Evolutionary conservation across 2,329 filamentous ascomycete genomes (phyloP), one percentile per base, ranked within the genome.

Genomic region (Sclerotinia nivalis): DNA sequence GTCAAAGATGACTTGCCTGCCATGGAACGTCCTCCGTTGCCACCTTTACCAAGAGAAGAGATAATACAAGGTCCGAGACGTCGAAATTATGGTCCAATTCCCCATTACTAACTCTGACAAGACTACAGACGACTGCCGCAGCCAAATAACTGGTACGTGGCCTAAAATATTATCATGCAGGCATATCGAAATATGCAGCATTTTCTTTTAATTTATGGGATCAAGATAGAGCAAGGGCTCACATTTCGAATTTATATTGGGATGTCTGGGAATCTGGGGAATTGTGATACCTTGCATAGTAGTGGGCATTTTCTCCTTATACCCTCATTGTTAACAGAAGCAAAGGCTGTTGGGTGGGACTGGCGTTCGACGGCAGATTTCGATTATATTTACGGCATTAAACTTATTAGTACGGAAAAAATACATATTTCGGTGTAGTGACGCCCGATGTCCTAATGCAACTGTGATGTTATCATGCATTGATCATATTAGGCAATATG

Each of bases 1-100:
- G 73, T 73, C 28, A 76, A 76, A 9, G 74, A 79, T n/a, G 71
- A 76, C 66, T 74, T 85, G 64, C 83, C 83, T 8, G 80, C 82
- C 12, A 85, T 71, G 67, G 70, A 71, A 20, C 52, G 70, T 47
- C 68, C 70, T n/a, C 49, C 49, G 15, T 43, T 68, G 43, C 37
- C 60, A 50, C 52, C 49, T 22, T 18, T 50, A 13, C 66, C 69
- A 6, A 69, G 69, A 64, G 71, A 70, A 40, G 65, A 62, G 40
- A 60, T 69, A 10, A 59, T 71, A 28, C 70, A 73, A 70, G 72
- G 71, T 72, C 72, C 66, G 65, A 66, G 70, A 71, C 70, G 67
- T 61, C 69, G 67, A 66, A 65, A 65, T 54, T 69, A 69, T 69
- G 67, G 67, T 31, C 59, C 67, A 47, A 50, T 69, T 20, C 69